phyloP scores from a whole-genome alignment of 1,284 basidiomycete species.

The Phaffia rhodozyma region DNA sequence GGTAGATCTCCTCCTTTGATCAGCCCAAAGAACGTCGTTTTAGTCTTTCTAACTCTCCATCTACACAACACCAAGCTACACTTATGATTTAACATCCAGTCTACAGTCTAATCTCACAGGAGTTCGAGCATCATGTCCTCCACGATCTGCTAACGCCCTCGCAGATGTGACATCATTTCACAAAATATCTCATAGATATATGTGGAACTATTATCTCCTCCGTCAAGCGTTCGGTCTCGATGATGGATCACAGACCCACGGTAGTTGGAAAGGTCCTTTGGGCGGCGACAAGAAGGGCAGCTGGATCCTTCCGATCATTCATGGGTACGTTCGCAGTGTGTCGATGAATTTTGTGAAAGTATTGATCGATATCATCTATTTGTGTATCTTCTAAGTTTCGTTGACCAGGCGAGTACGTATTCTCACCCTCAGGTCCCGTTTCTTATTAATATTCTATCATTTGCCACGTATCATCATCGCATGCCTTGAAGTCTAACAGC shows the following conservation, averaged over 20 bases:
- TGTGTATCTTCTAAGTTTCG: conserved; percentile 35
- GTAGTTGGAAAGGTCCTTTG: conserved; percentile 20
- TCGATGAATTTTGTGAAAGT: neutral
- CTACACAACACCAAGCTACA: conserved; percentile 49
- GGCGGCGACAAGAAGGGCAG: conserved; percentile 45
- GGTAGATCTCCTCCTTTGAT: conserved; percentile 40
- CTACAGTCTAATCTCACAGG: conserved; percentile 82
- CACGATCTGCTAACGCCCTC: conserved; percentile 8
- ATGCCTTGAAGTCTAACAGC: neutral
- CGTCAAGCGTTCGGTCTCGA: conserved; percentile 43
- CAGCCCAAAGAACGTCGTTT: neutral
- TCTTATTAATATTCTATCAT: neutral
- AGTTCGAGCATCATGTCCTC: conserved; percentile 30
- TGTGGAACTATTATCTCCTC: conserved; percentile 94
- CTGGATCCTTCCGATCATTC: conserved; percentile 87
- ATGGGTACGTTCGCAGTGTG: conserved; percentile 51
- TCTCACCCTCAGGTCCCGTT: neutral
- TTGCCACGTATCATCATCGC: no score
- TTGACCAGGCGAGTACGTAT: conserved; percentile 87
- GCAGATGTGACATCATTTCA: conserved; percentile 20
- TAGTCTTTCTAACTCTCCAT: neutral
- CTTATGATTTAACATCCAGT: conserved; percentile 92
- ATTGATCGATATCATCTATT: neutral
- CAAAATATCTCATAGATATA: conserved; percentile 72
- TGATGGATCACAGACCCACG: conserved; percentile 9